phyloP scores from a whole-genome alignment of 345 rosid species.

The Syzygium oleosum region DNA sequence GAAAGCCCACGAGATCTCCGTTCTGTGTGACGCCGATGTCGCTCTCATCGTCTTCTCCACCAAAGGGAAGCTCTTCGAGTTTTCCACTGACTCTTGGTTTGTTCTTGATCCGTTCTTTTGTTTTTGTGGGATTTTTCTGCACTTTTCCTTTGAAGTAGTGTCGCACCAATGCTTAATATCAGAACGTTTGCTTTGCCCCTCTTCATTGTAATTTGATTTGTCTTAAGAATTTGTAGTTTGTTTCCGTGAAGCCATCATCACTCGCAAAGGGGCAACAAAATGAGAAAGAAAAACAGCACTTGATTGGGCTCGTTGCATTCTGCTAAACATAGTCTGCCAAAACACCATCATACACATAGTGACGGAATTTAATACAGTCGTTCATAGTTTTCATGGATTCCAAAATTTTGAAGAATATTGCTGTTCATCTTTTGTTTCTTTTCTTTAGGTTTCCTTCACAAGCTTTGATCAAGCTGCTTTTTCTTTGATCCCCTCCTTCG shows the following conservation, averaged over 20 bases:
- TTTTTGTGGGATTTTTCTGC: background rate
- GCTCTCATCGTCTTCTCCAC: conserved; percentile 78
- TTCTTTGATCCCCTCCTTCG: background rate
- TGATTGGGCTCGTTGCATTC: background rate
- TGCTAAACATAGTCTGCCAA: background rate
- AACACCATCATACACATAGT: background rate
- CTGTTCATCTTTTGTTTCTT: background rate
- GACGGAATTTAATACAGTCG: background rate
- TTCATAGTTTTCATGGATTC: background rate
- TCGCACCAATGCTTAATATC: background rate
- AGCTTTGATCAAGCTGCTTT: background rate
- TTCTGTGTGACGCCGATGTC: conserved; percentile 75
- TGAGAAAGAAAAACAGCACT: background rate
- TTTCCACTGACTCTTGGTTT: conserved; percentile 65
- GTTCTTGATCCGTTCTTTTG: background rate
- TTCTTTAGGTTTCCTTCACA: background rate
- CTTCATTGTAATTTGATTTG: background rate
- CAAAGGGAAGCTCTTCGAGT: conserved; percentile 79
- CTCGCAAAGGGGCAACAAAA: background rate
- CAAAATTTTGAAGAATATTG: background rate
- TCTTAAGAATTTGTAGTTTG: background rate
- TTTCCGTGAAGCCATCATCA: background rate
- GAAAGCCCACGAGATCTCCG: conserved; percentile 90
- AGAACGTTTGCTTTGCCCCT: background rate
- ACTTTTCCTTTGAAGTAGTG: background rate